Percentiles rank a stretch among this genome's conserved stretches.
phyloP scores from a whole-genome alignment of 805 yeast genomes.

The Sugiyamaella valdiviana region DNA sequence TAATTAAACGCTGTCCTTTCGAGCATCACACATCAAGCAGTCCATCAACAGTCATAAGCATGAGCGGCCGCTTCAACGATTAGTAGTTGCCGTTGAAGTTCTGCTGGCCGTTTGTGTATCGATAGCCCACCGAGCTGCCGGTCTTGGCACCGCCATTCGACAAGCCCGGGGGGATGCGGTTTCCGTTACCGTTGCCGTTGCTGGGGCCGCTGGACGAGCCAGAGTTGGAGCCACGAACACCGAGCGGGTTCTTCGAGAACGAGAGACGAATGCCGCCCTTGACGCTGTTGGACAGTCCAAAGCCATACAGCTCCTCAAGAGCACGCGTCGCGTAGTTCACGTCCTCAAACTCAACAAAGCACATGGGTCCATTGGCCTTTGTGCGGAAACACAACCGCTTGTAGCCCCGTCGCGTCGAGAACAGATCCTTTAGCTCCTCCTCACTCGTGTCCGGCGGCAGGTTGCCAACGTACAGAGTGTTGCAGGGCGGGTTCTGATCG shows the following conservation, averaged over 20 bases:
- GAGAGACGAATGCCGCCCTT: conserved; percentile 95
- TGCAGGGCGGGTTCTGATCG: conserved; percentile 98
- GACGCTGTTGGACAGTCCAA: conserved; percentile 77
- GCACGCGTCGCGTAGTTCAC: conserved; percentile 91
- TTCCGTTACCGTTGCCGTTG: conserved; percentile 1
- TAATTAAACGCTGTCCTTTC: neutral
- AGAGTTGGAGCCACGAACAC: conserved; percentile 64
- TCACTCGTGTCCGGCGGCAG: conserved; percentile 96
- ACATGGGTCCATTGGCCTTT: conserved; percentile 90
- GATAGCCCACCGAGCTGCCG: neutral
- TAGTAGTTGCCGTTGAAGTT: neutral
- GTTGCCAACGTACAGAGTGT: conserved; percentile 93
- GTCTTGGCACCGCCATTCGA: neutral
- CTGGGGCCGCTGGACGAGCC: conserved; percentile 6
- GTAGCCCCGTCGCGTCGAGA: conserved; percentile 86
- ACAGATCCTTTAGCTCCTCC: conserved; percentile 79
- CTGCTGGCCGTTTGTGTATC: neutral
- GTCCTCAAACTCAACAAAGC: conserved; percentile 98
- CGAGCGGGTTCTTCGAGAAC: conserved; percentile 93
- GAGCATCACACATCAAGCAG: too few species aligned
- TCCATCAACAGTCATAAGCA: neutral
- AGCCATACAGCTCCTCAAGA: conserved; percentile 86
- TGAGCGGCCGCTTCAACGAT: neutral
- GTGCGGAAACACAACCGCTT: conserved; percentile 88
- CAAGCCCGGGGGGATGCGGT: neutral